Evolutionary conservation across 768 basidiomycete genomes (phyloP), one percentile per base, ranked within the genome.

Genomic region (Boletus barrowsii): DNA sequence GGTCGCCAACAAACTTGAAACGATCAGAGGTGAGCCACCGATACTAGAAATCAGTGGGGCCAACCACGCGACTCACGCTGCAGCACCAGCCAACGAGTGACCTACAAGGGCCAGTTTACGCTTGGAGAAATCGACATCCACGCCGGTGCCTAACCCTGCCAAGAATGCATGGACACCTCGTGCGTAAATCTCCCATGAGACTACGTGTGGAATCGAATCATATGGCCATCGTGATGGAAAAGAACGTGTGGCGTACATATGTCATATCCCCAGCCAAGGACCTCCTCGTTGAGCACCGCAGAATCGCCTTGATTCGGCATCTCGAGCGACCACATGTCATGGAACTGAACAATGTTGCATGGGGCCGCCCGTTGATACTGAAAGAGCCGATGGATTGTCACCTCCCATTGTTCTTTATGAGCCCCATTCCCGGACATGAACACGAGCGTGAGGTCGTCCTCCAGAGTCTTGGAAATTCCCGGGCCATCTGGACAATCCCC

Each of bases 141-240:
- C 52, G 9, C 48, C 44, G 11, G 15, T 41, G 4, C 58, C 55
- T 14, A 53, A 8, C 5, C 55, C 46, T 0, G 52, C 24, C 0
- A 59, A 20, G 42, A 59, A 59, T 1, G 58, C 51, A 37, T 59
- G 58, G 1, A 57, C 10, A 4, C 52, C 11, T 20, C 56, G 55
- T 1, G 44, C 55, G 35, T 57, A 18, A 10, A 50, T 18, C 9
- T 59, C 58, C 39, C 54, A 53, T 29, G 35, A 44, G 24, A 51
- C 55, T 59, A 6, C 5, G 14, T 35, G 14, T 13, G 14, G 35
- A 36, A 36, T 29, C 8, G 13, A 36, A 36, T 36, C 8, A 8
- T 10, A 36, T 36, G 15, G 7, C 7, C 37, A 39, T 39, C 7
- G 9, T 15, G 15, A n/a, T 39, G 37, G 22, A n/a, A n/a, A 39